Evolutionary conservation across 1,139 yeast genomes (phyloP), one percentile per base, ranked within the genome.

Genomic region (Yamadazyma dendronema): DNA sequence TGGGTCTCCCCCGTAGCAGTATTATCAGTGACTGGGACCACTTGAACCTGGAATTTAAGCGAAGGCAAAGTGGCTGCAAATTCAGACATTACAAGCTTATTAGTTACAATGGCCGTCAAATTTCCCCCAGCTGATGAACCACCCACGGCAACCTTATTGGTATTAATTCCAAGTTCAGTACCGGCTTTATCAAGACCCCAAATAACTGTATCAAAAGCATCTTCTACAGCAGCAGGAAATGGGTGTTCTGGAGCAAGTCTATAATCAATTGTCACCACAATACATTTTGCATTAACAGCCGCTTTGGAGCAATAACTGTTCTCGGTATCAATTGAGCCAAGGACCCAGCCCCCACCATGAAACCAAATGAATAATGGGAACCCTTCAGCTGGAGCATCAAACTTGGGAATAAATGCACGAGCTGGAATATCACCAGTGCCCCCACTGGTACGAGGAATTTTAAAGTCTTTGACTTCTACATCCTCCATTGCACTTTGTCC

Each of bases 91-190:
- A 64, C 69, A 41, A 54, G 62, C 46, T 65, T 66, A 46, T 72
- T 75, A 15, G 68, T 52, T 31, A 70, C 56, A 6, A 66, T 57
- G 2, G 74, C 74, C 13, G 73, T 59, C 43, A 71, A 56, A 48
- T 70, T 67, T 2, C 76, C 76, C 17, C 76, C 79, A 14, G 78
- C 78, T 3, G 77, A 71, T 1, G 73, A 65, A 0, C 79, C 78
- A 10, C 68, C 77, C 15, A 68, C 56, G 9, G 67, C 66, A n/a
- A 73, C 53, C 34, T 61, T 66, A 26, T 48, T 48, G 27, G 48
- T 47, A 43, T 72, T 58, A 28, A 66, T 56, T 4, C 54, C 56
- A 24, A 69, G 48, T 11, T 44, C 51, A 28, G 25, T 8, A 3
- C 53, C 43, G 0, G 53, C 61, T 1, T 34, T 24, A 33, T 52